Evolutionary conservation across 352 stramenopile species (phyloP).

Genomic region (Pythium dissimile): DNA sequence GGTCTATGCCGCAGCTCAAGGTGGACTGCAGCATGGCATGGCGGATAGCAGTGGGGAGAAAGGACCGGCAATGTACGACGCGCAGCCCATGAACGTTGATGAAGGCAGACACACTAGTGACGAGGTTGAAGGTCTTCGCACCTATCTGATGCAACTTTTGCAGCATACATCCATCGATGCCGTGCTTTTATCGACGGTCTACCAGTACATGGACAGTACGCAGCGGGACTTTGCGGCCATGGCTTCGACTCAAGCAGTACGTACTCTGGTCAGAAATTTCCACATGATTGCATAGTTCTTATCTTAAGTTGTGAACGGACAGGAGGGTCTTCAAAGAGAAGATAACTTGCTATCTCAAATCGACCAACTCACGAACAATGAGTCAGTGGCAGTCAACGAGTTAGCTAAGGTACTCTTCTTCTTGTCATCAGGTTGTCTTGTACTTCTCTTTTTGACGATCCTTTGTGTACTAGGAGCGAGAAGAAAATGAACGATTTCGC

Average conservation of each 20-base stretch:
- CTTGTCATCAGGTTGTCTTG: no score
- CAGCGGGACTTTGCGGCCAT: slow-evolving; percentile 3
- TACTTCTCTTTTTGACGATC: no score
- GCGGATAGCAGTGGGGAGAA: neutral
- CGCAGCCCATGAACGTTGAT: neutral
- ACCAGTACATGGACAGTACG: slow-evolving; percentile 18
- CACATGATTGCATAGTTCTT: no score
- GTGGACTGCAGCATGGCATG: no score
- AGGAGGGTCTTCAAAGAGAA: slow-evolving; percentile 17
- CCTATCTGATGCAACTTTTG: slow-evolving; percentile 17
- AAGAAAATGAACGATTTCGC: slow-evolving; percentile 11
- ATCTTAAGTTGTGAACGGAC: neutral
- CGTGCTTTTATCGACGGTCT: slow-evolving; percentile 14
- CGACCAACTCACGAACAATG: slow-evolving; percentile 14
- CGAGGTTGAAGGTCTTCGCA: slow-evolving; percentile 10
- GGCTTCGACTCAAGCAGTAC: neutral
- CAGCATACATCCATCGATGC: slow-evolving; percentile 7
- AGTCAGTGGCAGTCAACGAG: slow-evolving; percentile 11
- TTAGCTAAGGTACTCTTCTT: slow-evolving; percentile 16
- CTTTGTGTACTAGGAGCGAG: slow-evolving; percentile 22
- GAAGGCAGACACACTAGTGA: neutral
- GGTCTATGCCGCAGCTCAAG: neutral
- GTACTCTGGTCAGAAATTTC: neutral
- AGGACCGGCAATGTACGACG: slow-evolving; percentile 1
- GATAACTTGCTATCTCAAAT: slow-evolving; percentile 17